These are phyloP conservation scores for Kluyveromyces sp. DNA, from an alignment of 1,139 yeast species.

Conservation along the genomic window DNA sequence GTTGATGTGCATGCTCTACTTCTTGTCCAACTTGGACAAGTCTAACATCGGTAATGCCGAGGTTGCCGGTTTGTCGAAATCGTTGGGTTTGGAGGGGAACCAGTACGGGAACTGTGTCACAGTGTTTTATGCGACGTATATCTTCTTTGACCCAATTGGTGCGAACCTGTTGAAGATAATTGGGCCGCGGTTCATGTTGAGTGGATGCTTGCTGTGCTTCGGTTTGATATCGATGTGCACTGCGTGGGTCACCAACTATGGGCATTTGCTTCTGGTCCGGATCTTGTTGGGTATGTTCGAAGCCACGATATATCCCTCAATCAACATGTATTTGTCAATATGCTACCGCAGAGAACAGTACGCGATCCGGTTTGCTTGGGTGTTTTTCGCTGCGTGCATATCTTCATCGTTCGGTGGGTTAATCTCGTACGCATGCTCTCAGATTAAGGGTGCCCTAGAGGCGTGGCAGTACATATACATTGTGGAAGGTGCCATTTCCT, in stretches of 20 bases:
- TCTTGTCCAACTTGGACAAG: conserved; percentile 50
- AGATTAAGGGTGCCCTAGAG: conserved; percentile 32
- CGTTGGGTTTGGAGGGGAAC: conserved; percentile 41
- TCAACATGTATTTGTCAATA: conserved; percentile 37
- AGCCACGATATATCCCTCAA: conserved; percentile 48
- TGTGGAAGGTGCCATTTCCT: conserved; percentile 49
- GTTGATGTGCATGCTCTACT: conserved; percentile 45
- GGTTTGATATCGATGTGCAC: conserved; percentile 49
- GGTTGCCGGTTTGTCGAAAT: conserved; percentile 49
- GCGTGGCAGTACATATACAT: conserved; percentile 54
- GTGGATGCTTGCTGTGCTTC: conserved; percentile 35
- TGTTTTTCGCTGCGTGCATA: conserved; percentile 39
- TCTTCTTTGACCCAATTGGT: conserved; percentile 48
- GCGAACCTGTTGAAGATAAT: conserved; percentile 36
- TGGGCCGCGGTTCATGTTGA: conserved; percentile 31
- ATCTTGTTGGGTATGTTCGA: conserved; percentile 48
- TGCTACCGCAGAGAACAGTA: conserved; percentile 38
- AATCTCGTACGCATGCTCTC: conserved; percentile 39
- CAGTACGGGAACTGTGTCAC: conserved; percentile 50
- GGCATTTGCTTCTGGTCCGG: conserved; percentile 41
- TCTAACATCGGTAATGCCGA: conserved; percentile 57
- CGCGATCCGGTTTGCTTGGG: conserved; percentile 39
- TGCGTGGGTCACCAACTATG: conserved; percentile 40
- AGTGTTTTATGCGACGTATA: conserved; percentile 50
- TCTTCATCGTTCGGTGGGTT: conserved; percentile 45